These are phyloP conservation scores for Metschnikowia amazonensis DNA, from an alignment of 805 yeast genomes.

Conservation along the genomic window DNA sequence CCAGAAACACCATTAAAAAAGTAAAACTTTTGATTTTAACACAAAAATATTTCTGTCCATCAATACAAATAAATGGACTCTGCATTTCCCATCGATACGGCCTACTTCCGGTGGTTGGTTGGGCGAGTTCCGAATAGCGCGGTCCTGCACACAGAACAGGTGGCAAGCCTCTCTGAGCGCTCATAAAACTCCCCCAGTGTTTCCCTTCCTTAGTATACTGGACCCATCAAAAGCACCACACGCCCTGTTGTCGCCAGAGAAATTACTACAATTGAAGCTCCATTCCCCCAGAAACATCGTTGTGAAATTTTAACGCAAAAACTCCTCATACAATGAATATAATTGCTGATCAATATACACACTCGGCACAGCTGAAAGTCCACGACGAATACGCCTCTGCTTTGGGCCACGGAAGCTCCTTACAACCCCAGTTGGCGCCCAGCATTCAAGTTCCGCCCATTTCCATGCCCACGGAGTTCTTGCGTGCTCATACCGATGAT, in stretches of 20 bases:
- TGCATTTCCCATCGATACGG: too few relatives aligned
- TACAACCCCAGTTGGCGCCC: constrained; percentile 48
- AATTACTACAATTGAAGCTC: neutral
- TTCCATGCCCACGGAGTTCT: constrained; percentile 83
- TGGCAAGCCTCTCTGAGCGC: constrained; percentile 5
- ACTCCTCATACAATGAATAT: constrained; percentile 29
- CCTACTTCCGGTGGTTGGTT: too few relatives aligned
- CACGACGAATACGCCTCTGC: constrained; percentile 29
- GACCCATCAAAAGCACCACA: neutral
- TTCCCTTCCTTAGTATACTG: neutral
- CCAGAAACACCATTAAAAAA: too few relatives aligned
- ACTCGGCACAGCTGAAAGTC: constrained; percentile 26
- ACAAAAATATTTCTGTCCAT: too few relatives aligned
- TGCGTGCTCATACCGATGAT: constrained; percentile 98
- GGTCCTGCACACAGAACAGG: constrained; percentile 12
- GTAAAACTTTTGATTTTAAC: too few relatives aligned
- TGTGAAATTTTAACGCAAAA: neutral
- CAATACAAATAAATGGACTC: too few relatives aligned
- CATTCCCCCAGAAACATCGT: neutral
- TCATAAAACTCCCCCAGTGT: neutral
- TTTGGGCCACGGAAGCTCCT: constrained; percentile 16
- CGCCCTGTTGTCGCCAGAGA: neutral
- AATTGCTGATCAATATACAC: constrained; percentile 36
- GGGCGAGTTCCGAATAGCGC: neutral
- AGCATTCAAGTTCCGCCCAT: constrained; percentile 74